Conservation (phyloP, 768 basidiomycete species). For the Lentinula sp. region DNA sequence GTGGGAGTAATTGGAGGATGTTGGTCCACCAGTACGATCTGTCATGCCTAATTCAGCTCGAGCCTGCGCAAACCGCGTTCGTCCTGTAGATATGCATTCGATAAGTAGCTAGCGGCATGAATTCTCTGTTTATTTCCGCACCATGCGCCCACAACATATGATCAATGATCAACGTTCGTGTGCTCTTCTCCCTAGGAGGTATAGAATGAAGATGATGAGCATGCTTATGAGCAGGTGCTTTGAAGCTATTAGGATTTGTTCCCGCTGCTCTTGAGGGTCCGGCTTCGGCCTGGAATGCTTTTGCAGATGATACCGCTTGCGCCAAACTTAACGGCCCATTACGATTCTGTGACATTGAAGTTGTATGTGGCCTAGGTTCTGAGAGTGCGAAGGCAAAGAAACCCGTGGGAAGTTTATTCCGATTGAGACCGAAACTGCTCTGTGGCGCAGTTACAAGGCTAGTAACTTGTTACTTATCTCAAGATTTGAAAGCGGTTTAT, state of each 20-base stretch:
- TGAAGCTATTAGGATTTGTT: slow-evolving; percentile 32
- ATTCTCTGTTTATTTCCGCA: slow-evolving; percentile 11
- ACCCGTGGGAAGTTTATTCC: neutral
- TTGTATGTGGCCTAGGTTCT: neutral
- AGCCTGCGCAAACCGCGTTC: slow-evolving; percentile 78
- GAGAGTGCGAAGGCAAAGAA: neutral
- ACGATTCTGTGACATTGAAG: slow-evolving; percentile 5
- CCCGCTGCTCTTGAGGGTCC: neutral
- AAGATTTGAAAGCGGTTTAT: too few relatives aligned
- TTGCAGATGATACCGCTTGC: slow-evolving; percentile 3
- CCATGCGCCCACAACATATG: slow-evolving; percentile 84
- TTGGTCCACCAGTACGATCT: slow-evolving; percentile 67
- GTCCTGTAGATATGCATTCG: slow-evolving; percentile 24
- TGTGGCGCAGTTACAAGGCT: neutral
- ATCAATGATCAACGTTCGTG: slow-evolving; percentile 80
- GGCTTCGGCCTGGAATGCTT: neutral
- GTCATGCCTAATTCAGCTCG: slow-evolving; percentile 84
- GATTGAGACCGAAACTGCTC: neutral
- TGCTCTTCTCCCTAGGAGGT: slow-evolving; percentile 85
- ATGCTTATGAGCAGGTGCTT: slow-evolving; percentile 78
- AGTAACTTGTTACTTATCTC: too few relatives aligned
- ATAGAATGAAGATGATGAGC: slow-evolving; percentile 86
- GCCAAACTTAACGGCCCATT: slow-evolving; percentile 3
- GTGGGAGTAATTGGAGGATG: slow-evolving; percentile 53
- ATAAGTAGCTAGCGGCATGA: neutral